A percentile compares a stretch with the other conserved stretches of the same genome.
These are phyloP conservation scores for Xylariaceae sp. DNA, from an alignment of 2,329 filamentous ascomycete genomes.

Conservation along the genomic window DNA sequence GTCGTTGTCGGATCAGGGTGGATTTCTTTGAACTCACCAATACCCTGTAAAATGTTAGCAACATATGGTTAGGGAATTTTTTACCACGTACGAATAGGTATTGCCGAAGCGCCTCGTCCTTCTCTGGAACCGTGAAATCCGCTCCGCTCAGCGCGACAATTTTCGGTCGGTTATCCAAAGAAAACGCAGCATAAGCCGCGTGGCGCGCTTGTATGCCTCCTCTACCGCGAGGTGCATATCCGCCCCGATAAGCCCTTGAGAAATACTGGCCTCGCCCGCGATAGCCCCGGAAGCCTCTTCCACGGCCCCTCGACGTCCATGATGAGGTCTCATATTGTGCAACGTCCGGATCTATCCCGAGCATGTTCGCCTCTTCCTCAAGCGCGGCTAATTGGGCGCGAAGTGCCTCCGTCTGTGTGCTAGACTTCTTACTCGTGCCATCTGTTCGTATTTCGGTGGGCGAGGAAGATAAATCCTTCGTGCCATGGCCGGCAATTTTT, in stretches of 20 bases:
- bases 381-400: slow-evolving; percentile 72
- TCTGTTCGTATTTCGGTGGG: slow-evolving; percentile 26
- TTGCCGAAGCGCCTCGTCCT: slow-evolving; percentile 71
- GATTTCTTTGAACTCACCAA: slow-evolving; percentile 65
- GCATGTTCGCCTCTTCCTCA: slow-evolving; percentile 69
- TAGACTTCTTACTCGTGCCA: slow-evolving; percentile 34
- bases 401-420: slow-evolving; percentile 63
- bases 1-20: slow-evolving; percentile 51
- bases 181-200: slow-evolving; percentile 63
- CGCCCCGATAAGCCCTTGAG: slow-evolving; percentile 44
- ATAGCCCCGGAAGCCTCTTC: slow-evolving; percentile 43
- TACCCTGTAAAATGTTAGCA: slow-evolving; percentile 50
- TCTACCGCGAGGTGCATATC: slow-evolving; percentile 51
- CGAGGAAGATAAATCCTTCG: slow-evolving; percentile 28
- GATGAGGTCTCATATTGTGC: slow-evolving; percentile 46
- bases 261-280: slow-evolving; percentile 42
- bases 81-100: slow-evolving; percentile 64
- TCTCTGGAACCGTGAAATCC: slow-evolving; percentile 62
- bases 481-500: slow-evolving; percentile 59
- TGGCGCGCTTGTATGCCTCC: slow-evolving; percentile 41
- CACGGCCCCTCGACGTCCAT: slow-evolving; percentile 42
- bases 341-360: slow-evolving; percentile 67
- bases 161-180: slow-evolving; percentile 76
- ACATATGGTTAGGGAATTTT: slow-evolving; percentile 1
- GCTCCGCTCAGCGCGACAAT: slow-evolving; percentile 66